Conservation (phyloP, 805 yeast genomes). For the Teunomyces barrocoloradensis region DNA sequence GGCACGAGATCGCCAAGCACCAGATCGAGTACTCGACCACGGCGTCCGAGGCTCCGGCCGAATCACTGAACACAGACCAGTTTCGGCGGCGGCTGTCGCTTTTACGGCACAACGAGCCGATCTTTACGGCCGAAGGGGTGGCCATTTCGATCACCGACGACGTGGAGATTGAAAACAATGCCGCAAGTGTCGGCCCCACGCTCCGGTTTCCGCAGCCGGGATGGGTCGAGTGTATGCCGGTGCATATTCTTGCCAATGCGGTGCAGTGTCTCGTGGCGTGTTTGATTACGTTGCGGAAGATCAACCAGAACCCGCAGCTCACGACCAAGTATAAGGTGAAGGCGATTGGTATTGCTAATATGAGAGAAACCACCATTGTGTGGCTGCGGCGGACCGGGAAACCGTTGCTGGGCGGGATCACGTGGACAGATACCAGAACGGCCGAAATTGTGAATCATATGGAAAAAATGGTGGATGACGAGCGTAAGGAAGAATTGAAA, state of each 20-base stretch:
- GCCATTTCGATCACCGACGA: constrained; percentile 58
- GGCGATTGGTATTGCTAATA: constrained; percentile 87
- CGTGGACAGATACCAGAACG: constrained; percentile 95
- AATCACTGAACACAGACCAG: constrained; percentile 41
- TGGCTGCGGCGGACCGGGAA: constrained; percentile 84
- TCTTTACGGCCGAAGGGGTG: constrained; percentile 73
- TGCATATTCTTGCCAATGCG: constrained; percentile 75
- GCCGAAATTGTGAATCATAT: constrained; percentile 64
- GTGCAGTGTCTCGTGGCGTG: constrained; percentile 74
- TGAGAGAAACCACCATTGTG: constrained; percentile 90
- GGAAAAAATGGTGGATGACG: constrained; percentile 51
- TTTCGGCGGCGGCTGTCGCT: constrained; percentile 44
- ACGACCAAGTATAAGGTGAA: constrained; percentile 59
- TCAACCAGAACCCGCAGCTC: constrained; percentile 52
- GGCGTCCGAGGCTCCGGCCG: constrained; percentile 53
- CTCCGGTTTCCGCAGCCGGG: constrained; percentile 76
- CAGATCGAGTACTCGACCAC: constrained; percentile 86
- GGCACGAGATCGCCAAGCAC: constrained; percentile 79
- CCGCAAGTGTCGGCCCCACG: constrained; percentile 60
- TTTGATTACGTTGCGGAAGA: constrained; percentile 51
- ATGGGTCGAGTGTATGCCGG: constrained; percentile 94
- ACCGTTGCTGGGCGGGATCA: constrained; percentile 85
- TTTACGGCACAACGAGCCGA: constrained; percentile 50
- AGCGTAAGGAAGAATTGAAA: constrained; percentile 55
- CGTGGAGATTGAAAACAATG: constrained; percentile 61